Conservation (phyloP, 495 filamentous ascomycete species). For the Filosporella fistucella region DNA sequence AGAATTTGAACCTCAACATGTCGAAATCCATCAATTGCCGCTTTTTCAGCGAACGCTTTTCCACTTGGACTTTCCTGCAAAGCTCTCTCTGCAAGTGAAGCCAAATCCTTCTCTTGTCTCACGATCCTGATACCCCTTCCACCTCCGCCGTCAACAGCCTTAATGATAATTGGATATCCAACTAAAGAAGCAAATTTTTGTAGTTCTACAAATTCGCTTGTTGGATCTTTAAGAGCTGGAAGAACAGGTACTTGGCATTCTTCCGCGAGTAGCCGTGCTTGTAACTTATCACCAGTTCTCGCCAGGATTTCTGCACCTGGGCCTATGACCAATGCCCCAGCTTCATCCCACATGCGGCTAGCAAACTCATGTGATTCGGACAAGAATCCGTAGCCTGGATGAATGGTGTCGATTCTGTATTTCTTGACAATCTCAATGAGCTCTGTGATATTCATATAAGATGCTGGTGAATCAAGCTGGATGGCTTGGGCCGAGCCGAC, state of each 20-base stretch:
- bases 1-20: conserved; percentile 58
- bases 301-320: conserved; percentile 47
- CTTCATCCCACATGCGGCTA: conserved; percentile 44
- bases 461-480: conserved; percentile 40
- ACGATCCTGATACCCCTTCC: conserved; percentile 48
- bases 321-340: conserved; percentile 45
- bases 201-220: conserved; percentile 32
- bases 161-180: conserved; percentile 55
- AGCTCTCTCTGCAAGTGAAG: conserved; percentile 34
- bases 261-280: conserved; percentile 48
- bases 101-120: conserved; percentile 32
- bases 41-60: conserved; percentile 32
- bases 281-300: conserved; percentile 52
- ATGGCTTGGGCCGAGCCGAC: conserved; percentile 41
- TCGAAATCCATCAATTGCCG: conserved; percentile 36
- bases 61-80: conserved; percentile 27
- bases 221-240: conserved; percentile 41
- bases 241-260: conserved; percentile 50
- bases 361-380: conserved; percentile 55
- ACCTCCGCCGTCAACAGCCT: conserved; percentile 49
- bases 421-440: conserved; percentile 41
- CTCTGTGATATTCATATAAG: conserved; percentile 45
- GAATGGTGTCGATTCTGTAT: conserved; percentile 49
- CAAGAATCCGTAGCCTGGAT: conserved; percentile 61
- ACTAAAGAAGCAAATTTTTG: conserved; percentile 36